A percentile compares a stretch with the other conserved stretches of the same genome.
Conservation (phyloP, 768 basidiomycete genomes). For the Kwoniella newhampshirensis region DNA sequence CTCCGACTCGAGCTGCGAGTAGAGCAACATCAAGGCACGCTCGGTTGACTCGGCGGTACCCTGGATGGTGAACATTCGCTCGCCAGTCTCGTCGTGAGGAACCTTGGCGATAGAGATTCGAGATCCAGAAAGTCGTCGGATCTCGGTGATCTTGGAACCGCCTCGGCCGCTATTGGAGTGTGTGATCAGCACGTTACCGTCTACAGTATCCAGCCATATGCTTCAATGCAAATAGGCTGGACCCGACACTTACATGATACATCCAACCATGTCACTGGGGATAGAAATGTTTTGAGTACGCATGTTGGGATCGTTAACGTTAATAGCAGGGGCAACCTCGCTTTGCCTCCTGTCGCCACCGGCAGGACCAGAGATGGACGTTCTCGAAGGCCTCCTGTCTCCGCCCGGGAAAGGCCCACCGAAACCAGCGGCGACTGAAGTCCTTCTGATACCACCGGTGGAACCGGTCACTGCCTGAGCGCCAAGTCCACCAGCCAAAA, state of each 20-base stretch:
- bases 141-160: conserved; percentile 98
- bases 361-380: conserved; percentile 60
- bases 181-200: too few species aligned
- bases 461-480: conserved; percentile 52
- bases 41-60: conserved; percentile 96
- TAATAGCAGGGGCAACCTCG: conserved; percentile 19
- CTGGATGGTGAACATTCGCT: conserved; percentile 97
- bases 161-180: conserved; percentile 94
- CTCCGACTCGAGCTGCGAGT: conserved; percentile 65
- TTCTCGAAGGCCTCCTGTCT: conserved; percentile 50
- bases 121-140: conserved; percentile 93
- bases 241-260: conserved; percentile 54
- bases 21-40: conserved; percentile 93
- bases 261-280: conserved; percentile 95
- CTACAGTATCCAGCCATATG: conserved; percentile 1
- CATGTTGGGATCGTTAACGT: conserved; percentile 63
- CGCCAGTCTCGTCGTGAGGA: conserved; percentile 98
- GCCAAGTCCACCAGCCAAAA: conserved; percentile 52
- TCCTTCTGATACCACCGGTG: conserved; percentile 51
- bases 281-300: conserved; percentile 99
- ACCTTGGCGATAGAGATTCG: conserved; percentile 98
- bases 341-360: conserved; percentile 49
- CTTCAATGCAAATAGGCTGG: not conserved
- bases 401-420: conserved; percentile 26
- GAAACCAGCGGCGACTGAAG: conserved; percentile 45